Evolutionary conservation across 1,284 basidiomycete species (phyloP).

Genomic region (Volvariella volvacea): DNA sequence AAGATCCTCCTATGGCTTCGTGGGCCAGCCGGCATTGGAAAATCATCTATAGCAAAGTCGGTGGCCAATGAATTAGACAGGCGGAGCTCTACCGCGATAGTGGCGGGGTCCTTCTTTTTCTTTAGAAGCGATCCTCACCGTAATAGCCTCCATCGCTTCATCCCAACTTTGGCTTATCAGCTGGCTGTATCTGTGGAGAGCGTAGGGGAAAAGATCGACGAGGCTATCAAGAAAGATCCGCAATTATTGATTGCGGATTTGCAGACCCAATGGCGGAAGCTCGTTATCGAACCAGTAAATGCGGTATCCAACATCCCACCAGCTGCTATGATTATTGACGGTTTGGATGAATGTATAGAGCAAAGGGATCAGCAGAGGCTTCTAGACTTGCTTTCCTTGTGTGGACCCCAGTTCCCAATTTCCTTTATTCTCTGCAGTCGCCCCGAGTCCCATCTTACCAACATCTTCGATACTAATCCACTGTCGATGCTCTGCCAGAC

Average conservation of each 20-base stretch:
- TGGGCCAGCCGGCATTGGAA: conserved; percentile 1
- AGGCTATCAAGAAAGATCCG: not conserved
- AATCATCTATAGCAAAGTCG: not conserved
- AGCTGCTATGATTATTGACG: not conserved
- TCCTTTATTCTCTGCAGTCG: not conserved
- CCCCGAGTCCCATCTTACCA: not conserved
- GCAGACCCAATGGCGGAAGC: not conserved
- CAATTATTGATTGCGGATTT: not conserved
- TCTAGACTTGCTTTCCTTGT: not conserved
- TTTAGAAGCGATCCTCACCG: not conserved
- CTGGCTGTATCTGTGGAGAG: not conserved
- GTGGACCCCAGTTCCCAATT: not conserved
- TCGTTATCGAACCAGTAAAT: not conserved
- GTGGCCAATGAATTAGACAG: not conserved
- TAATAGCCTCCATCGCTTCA: not conserved
- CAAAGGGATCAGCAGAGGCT: not conserved
- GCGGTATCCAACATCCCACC: not conserved
- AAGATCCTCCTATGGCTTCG: not conserved
- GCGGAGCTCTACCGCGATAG: not conserved
- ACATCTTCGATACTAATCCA: not conserved
- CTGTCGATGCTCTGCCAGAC: too few species aligned
- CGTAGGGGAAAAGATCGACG: not conserved
- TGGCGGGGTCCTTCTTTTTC: not conserved
- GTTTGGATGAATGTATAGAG: not conserved
- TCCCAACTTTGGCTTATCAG: not conserved